phyloP scores from a whole-genome alignment of 2,329 filamentous ascomycete genomes.

The Colletotrichum lini region DNA sequence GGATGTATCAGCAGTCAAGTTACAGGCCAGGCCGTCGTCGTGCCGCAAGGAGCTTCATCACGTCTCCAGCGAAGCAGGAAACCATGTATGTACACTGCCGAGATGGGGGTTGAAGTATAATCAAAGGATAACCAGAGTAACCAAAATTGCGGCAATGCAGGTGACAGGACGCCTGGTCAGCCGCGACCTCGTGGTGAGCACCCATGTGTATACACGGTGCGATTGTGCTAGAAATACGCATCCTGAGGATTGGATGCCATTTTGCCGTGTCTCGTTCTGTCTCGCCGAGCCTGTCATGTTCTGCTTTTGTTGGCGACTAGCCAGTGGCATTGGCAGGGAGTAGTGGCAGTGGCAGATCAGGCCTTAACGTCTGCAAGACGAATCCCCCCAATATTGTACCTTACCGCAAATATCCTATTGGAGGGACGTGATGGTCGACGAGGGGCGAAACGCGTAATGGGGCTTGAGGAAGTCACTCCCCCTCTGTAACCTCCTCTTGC shows the following conservation, averaged over 20 bases:
- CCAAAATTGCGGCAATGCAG: constrained; percentile 5
- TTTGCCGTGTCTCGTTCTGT: constrained; percentile 14
- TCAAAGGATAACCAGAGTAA: constrained; percentile 15
- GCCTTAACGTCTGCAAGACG: no score
- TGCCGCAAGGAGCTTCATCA: constrained; percentile 20
- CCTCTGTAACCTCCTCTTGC: constrained; percentile 12
- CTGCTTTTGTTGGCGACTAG: not conserved
- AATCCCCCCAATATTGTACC: no score
- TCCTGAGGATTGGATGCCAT: constrained; percentile 6
- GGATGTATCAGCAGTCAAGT: constrained; percentile 26
- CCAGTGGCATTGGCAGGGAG: not conserved
- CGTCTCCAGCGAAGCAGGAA: constrained; percentile 5
- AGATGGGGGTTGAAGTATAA: not conserved
- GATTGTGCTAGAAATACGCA: not conserved
- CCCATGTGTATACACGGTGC: not conserved
- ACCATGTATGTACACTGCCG: constrained; percentile 16
- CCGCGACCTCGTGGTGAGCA: constrained; percentile 4
- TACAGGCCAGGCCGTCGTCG: constrained; percentile 30
- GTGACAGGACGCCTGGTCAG: constrained; percentile 12
- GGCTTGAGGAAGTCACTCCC: constrained; percentile 20
- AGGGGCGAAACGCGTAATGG: constrained; percentile 44
- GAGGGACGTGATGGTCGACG: constrained; percentile 27
- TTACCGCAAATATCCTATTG: not conserved
- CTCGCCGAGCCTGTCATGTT: not conserved
- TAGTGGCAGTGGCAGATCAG: constrained; percentile 12